Evolutionary conservation across 2,329 filamentous ascomycete genomes (phyloP), one percentile per base, ranked within the genome.

Genomic region (Neonectria faginata): DNA sequence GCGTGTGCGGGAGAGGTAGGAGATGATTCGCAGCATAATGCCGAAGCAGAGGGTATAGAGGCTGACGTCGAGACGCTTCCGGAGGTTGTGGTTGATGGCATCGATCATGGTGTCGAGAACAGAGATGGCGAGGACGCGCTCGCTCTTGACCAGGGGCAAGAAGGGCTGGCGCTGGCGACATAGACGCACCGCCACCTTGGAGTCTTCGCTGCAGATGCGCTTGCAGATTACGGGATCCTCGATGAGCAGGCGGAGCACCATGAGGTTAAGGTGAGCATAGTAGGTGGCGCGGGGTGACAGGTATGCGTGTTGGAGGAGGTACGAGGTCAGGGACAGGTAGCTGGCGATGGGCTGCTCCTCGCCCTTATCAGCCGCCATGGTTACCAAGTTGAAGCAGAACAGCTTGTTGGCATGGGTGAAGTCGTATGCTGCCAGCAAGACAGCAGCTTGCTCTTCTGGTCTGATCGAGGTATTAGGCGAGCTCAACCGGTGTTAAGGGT

Each of bases 401-500:
- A 97, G 85, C 79, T 97, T 98, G 82, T 98, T 99, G 36, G 94
- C 92, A 75, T 97, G 92, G 3, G 90, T 89, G 76, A 98, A 98
- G 77, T 98, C 96, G 77, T 98, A 99, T 0, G 93, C 91, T 0
- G 93, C 90, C 36, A 99, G 85, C 4, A 98, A 81, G 3, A 97
- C 85, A 5, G 94, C 90, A 16, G 93, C 92, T 77, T 94, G 90
- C 63, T 90, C 86, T 3, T 90, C 89, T 1, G 96, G 96, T 69
- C 93, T 97, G 42, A 7, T 52, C 60, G 12, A 20, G 9, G 5
- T 10, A 42, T 73, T 14, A 73, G 57, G 20, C 10, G n/a, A 27
- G 31, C 22, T 22, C 1, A 16, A 9, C 1, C 3, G 18, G 5
- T 0, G 9, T 42, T 7, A 41, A 42, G 2, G 5, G 22, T n/a